Conservation (phyloP, 305 asterid species). For the Fraxinus greggii region DNA sequence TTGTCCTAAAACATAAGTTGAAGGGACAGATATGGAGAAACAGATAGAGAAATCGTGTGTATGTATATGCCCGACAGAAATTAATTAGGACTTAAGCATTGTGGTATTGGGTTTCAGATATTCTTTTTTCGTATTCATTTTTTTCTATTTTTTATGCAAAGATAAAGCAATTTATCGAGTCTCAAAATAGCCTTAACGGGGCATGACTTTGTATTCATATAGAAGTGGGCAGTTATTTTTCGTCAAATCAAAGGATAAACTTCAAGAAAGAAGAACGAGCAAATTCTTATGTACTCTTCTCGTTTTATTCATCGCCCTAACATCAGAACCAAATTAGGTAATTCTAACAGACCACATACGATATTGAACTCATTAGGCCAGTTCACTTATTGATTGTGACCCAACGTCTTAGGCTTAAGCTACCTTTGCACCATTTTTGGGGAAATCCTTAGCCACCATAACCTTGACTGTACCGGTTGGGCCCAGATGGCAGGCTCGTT, state of each 20-base stretch:
- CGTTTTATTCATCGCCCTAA: not conserved
- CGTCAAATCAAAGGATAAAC: not conserved
- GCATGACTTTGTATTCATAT: not conserved
- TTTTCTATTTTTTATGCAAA: not conserved
- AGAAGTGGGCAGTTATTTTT: not conserved
- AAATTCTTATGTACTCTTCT: not conserved
- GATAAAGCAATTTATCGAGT: not conserved
- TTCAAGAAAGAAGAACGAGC: not conserved
- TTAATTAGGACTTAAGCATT: not conserved
- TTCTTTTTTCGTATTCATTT: not conserved
- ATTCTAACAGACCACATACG: no score
- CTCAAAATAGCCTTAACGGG: not conserved
- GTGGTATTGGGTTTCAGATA: not conserved
- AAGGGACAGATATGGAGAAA: not conserved
- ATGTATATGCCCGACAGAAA: not conserved
- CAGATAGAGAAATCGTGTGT: not conserved
- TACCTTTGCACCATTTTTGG: no score
- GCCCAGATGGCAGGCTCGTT: no score
- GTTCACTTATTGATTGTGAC: no score
- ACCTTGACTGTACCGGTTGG: no score
- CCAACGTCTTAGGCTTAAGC: no score
- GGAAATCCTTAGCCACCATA: no score
- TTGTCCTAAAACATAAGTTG: conserved; percentile 28
- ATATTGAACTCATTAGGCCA: no score
- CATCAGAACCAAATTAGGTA: no score